A percentile compares a stretch with the other conserved stretches of the same genome.
These are phyloP conservation scores for Trichoderma afroharzianum DNA, from an alignment of 2,329 filamentous ascomycete genomes.

Conservation along the genomic window DNA sequence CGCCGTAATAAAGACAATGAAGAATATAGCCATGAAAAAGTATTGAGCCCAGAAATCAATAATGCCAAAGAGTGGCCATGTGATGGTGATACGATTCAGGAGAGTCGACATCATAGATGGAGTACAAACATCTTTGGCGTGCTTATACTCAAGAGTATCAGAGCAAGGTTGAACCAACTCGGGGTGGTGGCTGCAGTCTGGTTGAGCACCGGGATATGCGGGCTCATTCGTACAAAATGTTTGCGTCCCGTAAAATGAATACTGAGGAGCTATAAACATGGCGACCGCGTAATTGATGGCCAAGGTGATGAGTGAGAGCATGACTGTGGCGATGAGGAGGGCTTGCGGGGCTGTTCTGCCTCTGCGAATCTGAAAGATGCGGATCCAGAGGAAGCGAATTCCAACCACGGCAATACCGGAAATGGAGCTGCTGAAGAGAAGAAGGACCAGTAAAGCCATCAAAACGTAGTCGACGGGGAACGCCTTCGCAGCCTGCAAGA, in stretches of 20 bases:
- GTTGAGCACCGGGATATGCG: slow-evolving; percentile 58
- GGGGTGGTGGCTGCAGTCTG: slow-evolving; percentile 69
- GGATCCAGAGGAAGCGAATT: slow-evolving; percentile 94
- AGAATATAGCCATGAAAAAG: slow-evolving; percentile 77
- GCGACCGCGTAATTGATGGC: slow-evolving; percentile 90
- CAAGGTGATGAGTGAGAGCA: slow-evolving; percentile 84
- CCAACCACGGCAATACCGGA: slow-evolving; percentile 82
- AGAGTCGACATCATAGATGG: slow-evolving; percentile 89
- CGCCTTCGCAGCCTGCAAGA: slow-evolving; percentile 69
- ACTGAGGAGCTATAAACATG: slow-evolving; percentile 94
- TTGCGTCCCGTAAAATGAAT: slow-evolving; percentile 89
- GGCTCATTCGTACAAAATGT: slow-evolving; percentile 81
- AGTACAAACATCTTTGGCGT: slow-evolving; percentile 79
- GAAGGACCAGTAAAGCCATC: slow-evolving; percentile 76
- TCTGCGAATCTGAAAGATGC: slow-evolving; percentile 84
- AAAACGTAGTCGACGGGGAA: slow-evolving; percentile 93
- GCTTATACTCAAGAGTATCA: slow-evolving; percentile 66
- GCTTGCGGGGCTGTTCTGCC: slow-evolving; percentile 90
- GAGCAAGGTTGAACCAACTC: slow-evolving; percentile 78
- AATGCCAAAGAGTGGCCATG: slow-evolving; percentile 91
- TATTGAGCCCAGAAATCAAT: slow-evolving; percentile 98
- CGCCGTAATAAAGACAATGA: slow-evolving; percentile 74
- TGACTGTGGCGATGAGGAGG: slow-evolving; percentile 81
- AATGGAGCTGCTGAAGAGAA: slow-evolving; percentile 86
- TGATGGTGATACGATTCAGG: slow-evolving; percentile 85